Evolutionary conservation across 257 asterid species (phyloP), one percentile per base, ranked within the genome.

Genomic region (Salvia splendens): DNA sequence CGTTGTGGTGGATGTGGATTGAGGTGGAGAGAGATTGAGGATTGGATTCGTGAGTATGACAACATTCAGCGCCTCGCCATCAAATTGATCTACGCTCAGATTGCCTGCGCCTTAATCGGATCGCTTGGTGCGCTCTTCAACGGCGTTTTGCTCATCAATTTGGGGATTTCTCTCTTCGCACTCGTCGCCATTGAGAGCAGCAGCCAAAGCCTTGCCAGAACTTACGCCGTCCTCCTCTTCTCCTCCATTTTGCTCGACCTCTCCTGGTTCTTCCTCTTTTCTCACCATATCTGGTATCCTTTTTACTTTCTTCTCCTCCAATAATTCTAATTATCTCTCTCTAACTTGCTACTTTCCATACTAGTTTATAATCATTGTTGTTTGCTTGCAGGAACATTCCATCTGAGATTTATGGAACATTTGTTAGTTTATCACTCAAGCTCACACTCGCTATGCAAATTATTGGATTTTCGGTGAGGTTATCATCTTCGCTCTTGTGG

Each of bases 131-230:
- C 97, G 12, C 78, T 89, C 64, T 92, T 79, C 84, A 92, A 75
- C 71, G 97, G 91, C 2, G 89, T 89, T 3, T 76, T 84, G 82
- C 81, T 92, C 63, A 81, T 81, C 35, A 75, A 86, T 86, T 79
- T 89, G 81, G 95, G 79, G 56, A 75, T 89, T 73, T 84, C 92
- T 0, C 71, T 92, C 74, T 92, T 92, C 71, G 98, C 98, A 5
- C 84, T 92, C 64, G 91, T 91, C 46, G 96, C 98, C 74, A 89
- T 91, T 46, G 96, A 87, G 80, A 91, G 96, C 80, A 87, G 95
- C 87, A 88, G 93, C 58, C 94, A 91, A 85, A 86, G 83, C 78
- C 93, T 91, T 51, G 96, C 95, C 28, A 77, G 98, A 76, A 91
- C 98, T 16, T 91, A 91, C 61, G 98, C 95, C 6, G 79, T 85